phyloP scores from a whole-genome alignment of 352 stramenopile genomes.

The Globisporangium parvum region DNA sequence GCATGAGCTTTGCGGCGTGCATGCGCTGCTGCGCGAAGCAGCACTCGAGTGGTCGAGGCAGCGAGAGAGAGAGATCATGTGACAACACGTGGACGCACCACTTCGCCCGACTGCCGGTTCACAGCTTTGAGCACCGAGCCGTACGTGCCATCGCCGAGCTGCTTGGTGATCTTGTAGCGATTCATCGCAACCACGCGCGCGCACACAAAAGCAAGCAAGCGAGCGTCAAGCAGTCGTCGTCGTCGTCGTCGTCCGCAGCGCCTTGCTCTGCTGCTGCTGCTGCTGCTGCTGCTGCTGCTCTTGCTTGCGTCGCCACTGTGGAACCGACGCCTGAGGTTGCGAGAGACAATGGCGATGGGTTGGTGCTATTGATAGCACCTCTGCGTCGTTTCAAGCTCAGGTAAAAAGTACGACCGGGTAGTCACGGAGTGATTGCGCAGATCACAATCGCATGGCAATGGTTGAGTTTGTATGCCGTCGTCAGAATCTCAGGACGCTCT shows the following conservation, averaged over 20 bases:
- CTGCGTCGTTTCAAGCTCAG: too few species aligned
- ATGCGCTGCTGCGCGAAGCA: not conserved
- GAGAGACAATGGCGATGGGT: too few species aligned
- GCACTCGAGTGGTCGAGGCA: not conserved
- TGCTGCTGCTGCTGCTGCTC: not conserved
- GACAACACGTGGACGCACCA: slow-evolving; percentile 48
- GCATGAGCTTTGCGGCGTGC: not conserved
- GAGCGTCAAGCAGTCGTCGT: not conserved
- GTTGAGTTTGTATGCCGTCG: too few species aligned
- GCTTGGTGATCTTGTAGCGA: slow-evolving; percentile 94
- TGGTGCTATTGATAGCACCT: too few species aligned
- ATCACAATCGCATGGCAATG: too few species aligned
- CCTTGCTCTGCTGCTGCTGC: not conserved
- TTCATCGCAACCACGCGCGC: slow-evolving; percentile 55
- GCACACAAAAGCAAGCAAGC: not conserved
- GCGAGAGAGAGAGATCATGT: not conserved
- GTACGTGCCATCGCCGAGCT: slow-evolving; percentile 94
- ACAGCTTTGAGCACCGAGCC: slow-evolving; percentile 93
- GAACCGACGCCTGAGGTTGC: too few species aligned
- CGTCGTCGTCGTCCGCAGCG: not conserved
- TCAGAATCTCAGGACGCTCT: too few species aligned
- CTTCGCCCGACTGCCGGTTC: slow-evolving; percentile 91
- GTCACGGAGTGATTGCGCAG: too few species aligned
- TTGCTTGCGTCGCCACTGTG: too few species aligned
- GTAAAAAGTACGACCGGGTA: too few species aligned